Evolutionary conservation across 176 grass and related monocot genomes (phyloP).

Genomic region (Elaeis guineensis): DNA sequence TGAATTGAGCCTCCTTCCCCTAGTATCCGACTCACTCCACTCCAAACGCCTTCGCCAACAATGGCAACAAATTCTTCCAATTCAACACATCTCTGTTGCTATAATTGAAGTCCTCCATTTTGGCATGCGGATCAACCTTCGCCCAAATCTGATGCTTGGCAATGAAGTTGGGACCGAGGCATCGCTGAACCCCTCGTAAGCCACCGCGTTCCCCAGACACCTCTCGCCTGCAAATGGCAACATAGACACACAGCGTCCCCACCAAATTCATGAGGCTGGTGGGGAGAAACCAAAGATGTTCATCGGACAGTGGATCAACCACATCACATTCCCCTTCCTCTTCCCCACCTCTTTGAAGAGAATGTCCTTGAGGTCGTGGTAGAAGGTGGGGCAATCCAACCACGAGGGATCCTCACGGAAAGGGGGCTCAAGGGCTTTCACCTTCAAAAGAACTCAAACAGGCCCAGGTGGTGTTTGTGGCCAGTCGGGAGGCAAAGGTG

Average conservation of each 20-base stretch:
- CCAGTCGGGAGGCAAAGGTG: conserved; percentile 69
- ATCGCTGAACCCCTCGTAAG: conserved; percentile 58
- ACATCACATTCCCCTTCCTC: conserved; percentile 31
- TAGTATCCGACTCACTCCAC: no score
- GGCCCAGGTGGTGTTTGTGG: conserved; percentile 51
- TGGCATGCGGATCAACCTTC: conserved; percentile 56
- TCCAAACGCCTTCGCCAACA: conserved; percentile 22
- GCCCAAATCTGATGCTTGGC: conserved; percentile 88
- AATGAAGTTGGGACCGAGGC: conserved; percentile 66
- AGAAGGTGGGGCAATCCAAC: conserved; percentile 25
- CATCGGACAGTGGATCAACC: conserved; percentile 56
- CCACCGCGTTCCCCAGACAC: conserved; percentile 34
- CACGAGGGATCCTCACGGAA: no score
- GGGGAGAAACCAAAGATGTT: no score
- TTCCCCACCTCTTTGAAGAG: conserved; percentile 34
- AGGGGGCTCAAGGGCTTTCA: not conserved
- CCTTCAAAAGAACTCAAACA: conserved; percentile 20
- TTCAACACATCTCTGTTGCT: conserved; percentile 73
- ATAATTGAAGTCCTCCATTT: conserved; percentile 81
- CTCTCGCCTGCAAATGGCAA: conserved; percentile 67
- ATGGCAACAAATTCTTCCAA: conserved; percentile 70
- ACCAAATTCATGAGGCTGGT: conserved; percentile 17
- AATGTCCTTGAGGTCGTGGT: conserved; percentile 51
- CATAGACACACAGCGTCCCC: conserved; percentile 71
- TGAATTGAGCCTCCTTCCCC: conserved; percentile 46